Conservation (phyloP, 2,329 filamentous ascomycete species). For the Venturia oleaginea region DNA sequence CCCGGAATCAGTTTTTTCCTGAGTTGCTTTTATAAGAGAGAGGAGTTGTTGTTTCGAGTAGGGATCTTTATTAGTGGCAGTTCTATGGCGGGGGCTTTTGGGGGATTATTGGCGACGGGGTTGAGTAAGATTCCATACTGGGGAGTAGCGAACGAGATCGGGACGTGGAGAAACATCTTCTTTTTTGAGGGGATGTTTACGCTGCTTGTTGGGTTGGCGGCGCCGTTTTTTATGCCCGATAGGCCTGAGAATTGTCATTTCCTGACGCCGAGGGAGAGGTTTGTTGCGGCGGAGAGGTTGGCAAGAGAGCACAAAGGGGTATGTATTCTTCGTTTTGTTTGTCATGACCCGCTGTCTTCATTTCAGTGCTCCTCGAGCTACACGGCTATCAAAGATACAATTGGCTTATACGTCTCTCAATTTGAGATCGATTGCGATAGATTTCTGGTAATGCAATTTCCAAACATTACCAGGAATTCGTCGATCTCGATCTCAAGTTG, state of each 20-base stretch:
- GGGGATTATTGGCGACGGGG: constrained; percentile 47
- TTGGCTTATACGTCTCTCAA: too few species aligned
- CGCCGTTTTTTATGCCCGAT: constrained; percentile 45
- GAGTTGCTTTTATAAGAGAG: constrained; percentile 47
- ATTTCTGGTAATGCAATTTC: too few species aligned
- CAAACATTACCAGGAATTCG: too few species aligned
- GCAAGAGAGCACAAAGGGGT: constrained; percentile 39
- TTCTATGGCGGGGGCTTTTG: constrained; percentile 49
- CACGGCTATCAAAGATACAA: too few species aligned
- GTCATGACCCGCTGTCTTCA: too few species aligned
- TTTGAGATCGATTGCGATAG: too few species aligned
- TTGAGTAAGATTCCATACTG: constrained; percentile 44
- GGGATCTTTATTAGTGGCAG: constrained; percentile 49
- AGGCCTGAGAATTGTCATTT: constrained; percentile 41
- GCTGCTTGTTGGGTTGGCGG: constrained; percentile 36
- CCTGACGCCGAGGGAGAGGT: constrained; percentile 44
- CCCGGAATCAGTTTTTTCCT: constrained; percentile 50
- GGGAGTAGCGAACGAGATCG: constrained; percentile 26
- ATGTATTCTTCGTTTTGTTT: constrained; percentile 13
- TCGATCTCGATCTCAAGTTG: too few species aligned
- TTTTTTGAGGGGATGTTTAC: constrained; percentile 54
- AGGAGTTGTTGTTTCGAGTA: constrained; percentile 47
- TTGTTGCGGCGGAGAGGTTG: constrained; percentile 46
- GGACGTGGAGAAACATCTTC: constrained; percentile 49
- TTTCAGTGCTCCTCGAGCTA: too few species aligned